Base-by-base conservation (phyloP, 805 yeast genomes). In the Yamadazyma olivae region DNA sequence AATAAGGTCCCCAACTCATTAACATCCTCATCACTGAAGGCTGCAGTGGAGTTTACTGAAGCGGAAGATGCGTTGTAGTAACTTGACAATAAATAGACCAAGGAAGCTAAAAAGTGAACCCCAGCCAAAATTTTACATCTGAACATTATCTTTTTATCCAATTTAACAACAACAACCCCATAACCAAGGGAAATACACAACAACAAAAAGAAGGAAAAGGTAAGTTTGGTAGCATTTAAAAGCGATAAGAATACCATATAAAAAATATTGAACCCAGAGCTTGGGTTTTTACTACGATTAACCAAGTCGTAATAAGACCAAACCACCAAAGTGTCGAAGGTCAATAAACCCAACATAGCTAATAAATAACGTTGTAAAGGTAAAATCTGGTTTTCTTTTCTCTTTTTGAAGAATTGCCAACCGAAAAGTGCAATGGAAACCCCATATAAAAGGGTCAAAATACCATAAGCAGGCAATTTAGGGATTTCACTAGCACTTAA, bases 261-360 rank as follows among this genome's bases (percentile, higher is more conserved):
- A 35, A 57, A 53, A 27, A 78, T 76, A 44, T 79, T 83, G 49
- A 88, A 78, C 29, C 81, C 83, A 31, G 71, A 64, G 8, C 70
- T 64, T 16, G 68, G 68, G 40, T 61, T 64, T 40, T 61, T 63
- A 22, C 70, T 56, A 32, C 76, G 67, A 62, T 93, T 93, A 50
- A 80, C 79, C 44, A 86, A 71, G 52, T 88, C 96, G 56, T 84
- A 93, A 56, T 87, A 84, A 2, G 95, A 88, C 95, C 97, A 90
- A 30, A 88, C 81, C 34, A 88, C 77, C 34, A 89, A 75, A 48
- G 88, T 85, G 60, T 93, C 98, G 16, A 79, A 68, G 1, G 95
- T 82, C 55, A 93, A 74, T 50, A 88, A 85, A 5, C 79, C 79
- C 43, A 85, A 83, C 65, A 91, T 85, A 2, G 84, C 95, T 35